These are phyloP conservation scores for Pythium grandisporangium DNA, from an alignment of 352 stramenopile species.

Conservation along the genomic window DNA sequence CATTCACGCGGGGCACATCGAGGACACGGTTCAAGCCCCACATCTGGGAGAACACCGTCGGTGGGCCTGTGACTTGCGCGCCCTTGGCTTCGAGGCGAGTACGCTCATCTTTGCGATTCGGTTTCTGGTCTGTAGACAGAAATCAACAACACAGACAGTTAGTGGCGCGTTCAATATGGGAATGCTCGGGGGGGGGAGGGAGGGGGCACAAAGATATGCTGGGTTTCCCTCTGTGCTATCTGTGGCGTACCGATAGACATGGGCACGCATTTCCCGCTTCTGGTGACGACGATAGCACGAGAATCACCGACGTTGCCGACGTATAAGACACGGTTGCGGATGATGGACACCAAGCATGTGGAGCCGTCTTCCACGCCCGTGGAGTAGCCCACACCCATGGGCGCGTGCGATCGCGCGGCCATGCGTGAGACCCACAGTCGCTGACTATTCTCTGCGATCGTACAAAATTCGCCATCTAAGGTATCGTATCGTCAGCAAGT, in stretches of 20 bases:
- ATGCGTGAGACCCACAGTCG: slow-evolving; percentile 7
- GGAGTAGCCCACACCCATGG: slow-evolving; percentile 5
- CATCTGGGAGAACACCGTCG: slow-evolving; percentile 52
- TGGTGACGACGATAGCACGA: slow-evolving; percentile 54
- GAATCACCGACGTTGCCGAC: slow-evolving; percentile 82
- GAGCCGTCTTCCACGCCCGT: slow-evolving; percentile 70
- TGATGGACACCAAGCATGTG: slow-evolving; percentile 68
- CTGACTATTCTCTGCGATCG: slow-evolving; percentile 32
- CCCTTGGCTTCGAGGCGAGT: slow-evolving; percentile 63
- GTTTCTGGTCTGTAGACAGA: slow-evolving; percentile 58
- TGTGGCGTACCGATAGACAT: slow-evolving; percentile 52
- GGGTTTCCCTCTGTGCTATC: too few species aligned
- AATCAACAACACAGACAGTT: not conserved
- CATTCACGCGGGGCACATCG: slow-evolving; percentile 77
- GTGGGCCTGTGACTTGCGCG: slow-evolving; percentile 50
- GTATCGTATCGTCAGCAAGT: too few species aligned
- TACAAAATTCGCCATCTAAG: slow-evolving; percentile 58
- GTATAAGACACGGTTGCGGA: slow-evolving; percentile 55
- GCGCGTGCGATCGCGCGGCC: slow-evolving; percentile 3
- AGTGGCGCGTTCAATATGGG: too few species aligned
- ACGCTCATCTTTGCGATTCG: slow-evolving; percentile 64
- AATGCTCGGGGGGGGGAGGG: too few species aligned
- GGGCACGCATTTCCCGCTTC: slow-evolving; percentile 36
- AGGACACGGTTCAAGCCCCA: slow-evolving; percentile 73
- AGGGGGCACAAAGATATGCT: too few species aligned